A percentile compares a stretch with the other conserved stretches of the same genome.
Conservation (phyloP, 495 filamentous ascomycete species). For the Patellaria atrata region DNA sequence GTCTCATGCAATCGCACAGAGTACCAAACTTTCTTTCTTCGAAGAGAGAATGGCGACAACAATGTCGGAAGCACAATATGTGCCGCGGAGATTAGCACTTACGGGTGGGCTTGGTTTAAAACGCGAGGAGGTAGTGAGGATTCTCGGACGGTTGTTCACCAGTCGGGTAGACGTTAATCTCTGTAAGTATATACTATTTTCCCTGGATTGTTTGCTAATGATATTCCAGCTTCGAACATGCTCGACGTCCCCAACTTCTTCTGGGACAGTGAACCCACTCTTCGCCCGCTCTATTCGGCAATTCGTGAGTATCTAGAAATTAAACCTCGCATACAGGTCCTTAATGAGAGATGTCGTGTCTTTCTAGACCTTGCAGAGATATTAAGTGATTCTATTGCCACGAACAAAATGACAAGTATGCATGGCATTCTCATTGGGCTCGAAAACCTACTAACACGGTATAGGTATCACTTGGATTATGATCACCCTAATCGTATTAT, state of each 20-base stretch:
- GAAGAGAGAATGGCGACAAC: conserved; percentile 93
- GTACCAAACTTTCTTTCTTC: conserved; percentile 92
- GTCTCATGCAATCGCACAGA: conserved; percentile 92
- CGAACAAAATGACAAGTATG: conserved; percentile 76
- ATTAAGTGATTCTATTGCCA: conserved; percentile 76
- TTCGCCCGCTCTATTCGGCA: conserved; percentile 86
- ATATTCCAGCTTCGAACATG: conserved; percentile 71
- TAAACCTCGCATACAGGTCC: conserved; percentile 79
- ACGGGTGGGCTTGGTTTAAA: conserved; percentile 87
- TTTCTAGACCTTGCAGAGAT: conserved; percentile 97
- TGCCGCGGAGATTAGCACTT: conserved; percentile 75
- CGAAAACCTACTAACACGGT: conserved; percentile 3
- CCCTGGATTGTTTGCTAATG: conserved; percentile 2
- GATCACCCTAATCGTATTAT: conserved; percentile 81
- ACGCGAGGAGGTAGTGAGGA: conserved; percentile 79
- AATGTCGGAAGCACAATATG: conserved; percentile 82
- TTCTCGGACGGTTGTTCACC: conserved; percentile 81
- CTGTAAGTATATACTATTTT: conserved; percentile 43
- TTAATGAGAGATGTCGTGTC: conserved; percentile 92
- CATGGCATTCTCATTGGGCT: conserved; percentile 1
- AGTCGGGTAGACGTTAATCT: conserved; percentile 95
- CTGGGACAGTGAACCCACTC: conserved; percentile 91
- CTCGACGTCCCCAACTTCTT: conserved; percentile 98
- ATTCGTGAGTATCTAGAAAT: conserved; percentile 98
- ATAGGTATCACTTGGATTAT: conserved; percentile 87